phyloP scores from a whole-genome alignment of 495 filamentous ascomycete genomes.

The Aspergillus saccharolyticus region DNA sequence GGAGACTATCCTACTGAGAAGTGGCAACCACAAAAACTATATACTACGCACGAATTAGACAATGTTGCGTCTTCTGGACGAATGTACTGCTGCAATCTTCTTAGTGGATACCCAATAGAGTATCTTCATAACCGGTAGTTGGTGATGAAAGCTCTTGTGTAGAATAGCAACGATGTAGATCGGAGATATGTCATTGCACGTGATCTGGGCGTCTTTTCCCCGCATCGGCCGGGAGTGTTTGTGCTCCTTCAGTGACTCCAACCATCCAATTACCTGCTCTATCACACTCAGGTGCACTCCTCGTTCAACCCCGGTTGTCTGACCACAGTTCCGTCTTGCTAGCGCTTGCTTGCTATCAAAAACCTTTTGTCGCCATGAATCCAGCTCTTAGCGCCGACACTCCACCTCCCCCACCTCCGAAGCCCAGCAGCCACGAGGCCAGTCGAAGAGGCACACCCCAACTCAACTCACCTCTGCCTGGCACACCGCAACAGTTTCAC shows the following conservation, averaged over 20 bases:
- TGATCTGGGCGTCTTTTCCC: background rate
- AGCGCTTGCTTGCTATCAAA: background rate
- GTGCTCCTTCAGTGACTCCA: background rate
- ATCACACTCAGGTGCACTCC: background rate
- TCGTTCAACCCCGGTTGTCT: background rate
- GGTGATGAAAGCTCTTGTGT: background rate
- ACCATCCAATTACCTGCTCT: slow-evolving; percentile 1
- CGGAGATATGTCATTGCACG: background rate
- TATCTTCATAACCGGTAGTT: background rate
- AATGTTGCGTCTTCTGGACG: background rate
- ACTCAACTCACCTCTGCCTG: slow-evolving; percentile 27
- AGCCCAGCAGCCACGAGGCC: slow-evolving; percentile 62
- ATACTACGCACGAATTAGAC: background rate
- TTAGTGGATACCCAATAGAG: background rate
- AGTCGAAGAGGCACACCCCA: slow-evolving; percentile 62
- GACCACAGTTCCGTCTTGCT: slow-evolving; percentile 8
- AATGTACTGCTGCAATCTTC: background rate
- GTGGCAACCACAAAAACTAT: background rate
- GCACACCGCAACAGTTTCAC: slow-evolving; percentile 28
- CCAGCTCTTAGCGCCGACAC: slow-evolving; percentile 42
- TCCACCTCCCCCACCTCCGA: slow-evolving; percentile 67
- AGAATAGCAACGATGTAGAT: background rate
- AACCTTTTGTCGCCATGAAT: slow-evolving; percentile 20
- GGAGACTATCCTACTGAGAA: background rate
- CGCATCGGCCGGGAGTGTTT: background rate